These are phyloP conservation scores for Bocquillonia castaneifolia DNA, from an alignment of 441 rosid species.

Conservation along the genomic window DNA sequence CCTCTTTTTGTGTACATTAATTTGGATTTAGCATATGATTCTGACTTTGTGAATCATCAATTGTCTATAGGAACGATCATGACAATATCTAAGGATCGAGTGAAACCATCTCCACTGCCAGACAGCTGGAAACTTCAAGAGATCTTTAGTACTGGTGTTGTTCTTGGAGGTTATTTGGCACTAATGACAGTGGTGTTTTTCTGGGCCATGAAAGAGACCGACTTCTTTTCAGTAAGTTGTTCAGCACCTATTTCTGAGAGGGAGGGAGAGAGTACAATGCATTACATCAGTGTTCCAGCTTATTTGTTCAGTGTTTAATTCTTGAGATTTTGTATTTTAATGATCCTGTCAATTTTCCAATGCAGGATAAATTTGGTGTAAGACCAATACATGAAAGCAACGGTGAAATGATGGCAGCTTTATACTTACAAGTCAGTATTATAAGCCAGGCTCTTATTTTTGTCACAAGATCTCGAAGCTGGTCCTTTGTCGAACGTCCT, in stretches of 20 bases:
- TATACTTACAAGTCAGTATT: slow-evolving; percentile 86
- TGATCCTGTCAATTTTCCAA: slow-evolving; percentile 4
- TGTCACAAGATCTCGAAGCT: slow-evolving; percentile 85
- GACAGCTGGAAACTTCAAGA: slow-evolving; percentile 89
- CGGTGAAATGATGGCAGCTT: slow-evolving; percentile 69
- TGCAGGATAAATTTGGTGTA: slow-evolving; percentile 61
- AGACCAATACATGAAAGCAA: slow-evolving; percentile 33
- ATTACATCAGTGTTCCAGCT: neutral
- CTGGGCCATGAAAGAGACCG: slow-evolving; percentile 64
- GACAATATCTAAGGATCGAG: slow-evolving; percentile 85
- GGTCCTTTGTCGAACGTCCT: slow-evolving; percentile 79
- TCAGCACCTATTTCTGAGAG: neutral
- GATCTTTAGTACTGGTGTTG: slow-evolving; percentile 70
- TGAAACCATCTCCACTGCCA: slow-evolving; percentile 86
- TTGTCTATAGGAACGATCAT: slow-evolving; percentile 70
- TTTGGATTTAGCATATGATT: neutral
- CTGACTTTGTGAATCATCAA: slow-evolving; percentile 7
- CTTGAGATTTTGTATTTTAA: slow-evolving; percentile 10
- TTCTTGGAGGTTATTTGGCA: slow-evolving; percentile 84
- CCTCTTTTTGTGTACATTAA: neutral
- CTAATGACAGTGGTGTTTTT: slow-evolving; percentile 79
- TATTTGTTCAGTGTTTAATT: neutral
- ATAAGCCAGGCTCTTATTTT: slow-evolving; percentile 86
- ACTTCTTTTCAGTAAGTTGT: slow-evolving; percentile 63
- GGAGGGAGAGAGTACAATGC: neutral